phyloP scores from a whole-genome alignment of 345 rosid species.

The Nasturtium officinale region DNA sequence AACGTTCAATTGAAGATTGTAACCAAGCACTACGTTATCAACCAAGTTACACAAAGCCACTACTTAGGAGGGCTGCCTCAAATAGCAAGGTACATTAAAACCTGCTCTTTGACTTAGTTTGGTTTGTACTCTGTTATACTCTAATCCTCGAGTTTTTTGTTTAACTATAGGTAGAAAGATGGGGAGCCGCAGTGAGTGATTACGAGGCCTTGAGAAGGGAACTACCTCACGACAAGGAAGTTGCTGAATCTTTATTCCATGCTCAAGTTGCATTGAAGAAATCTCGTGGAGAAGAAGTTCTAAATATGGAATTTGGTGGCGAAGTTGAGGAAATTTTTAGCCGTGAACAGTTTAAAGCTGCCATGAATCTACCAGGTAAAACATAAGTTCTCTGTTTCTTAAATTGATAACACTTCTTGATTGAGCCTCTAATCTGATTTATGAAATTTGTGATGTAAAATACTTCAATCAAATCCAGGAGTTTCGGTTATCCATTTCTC shows the following conservation, averaged over 20 bases:
- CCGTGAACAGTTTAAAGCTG: slow-evolving; percentile 79
- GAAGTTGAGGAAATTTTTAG: slow-evolving; percentile 77
- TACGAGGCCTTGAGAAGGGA: slow-evolving; percentile 83
- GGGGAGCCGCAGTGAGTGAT: slow-evolving; percentile 91
- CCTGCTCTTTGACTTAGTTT: background rate
- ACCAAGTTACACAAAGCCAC: slow-evolving; percentile 83
- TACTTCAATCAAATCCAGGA: slow-evolving; percentile 43
- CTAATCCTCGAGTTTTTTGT: slow-evolving; percentile 23
- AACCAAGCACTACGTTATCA: slow-evolving; percentile 72
- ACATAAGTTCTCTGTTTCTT: slow-evolving; percentile 8
- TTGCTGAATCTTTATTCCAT: slow-evolving; percentile 89
- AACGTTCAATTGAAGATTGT: slow-evolving; percentile 85
- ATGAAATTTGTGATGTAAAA: background rate
- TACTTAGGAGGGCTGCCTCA: slow-evolving; percentile 90
- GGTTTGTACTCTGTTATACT: background rate
- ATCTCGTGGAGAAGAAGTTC: slow-evolving; percentile 92
- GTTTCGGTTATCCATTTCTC: slow-evolving; percentile 58
- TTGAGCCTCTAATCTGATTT: background rate
- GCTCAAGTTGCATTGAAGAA: slow-evolving; percentile 93
- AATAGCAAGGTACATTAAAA: slow-evolving; percentile 65
- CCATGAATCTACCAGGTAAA: slow-evolving; percentile 74
- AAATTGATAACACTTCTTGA: slow-evolving; percentile 6
- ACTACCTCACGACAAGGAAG: slow-evolving; percentile 79
- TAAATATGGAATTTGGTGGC: slow-evolving; percentile 96
- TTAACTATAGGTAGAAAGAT: slow-evolving; percentile 70